phyloP scores from a whole-genome alignment of 108 stramenopile species.

The Cylindrotheca closterium region DNA sequence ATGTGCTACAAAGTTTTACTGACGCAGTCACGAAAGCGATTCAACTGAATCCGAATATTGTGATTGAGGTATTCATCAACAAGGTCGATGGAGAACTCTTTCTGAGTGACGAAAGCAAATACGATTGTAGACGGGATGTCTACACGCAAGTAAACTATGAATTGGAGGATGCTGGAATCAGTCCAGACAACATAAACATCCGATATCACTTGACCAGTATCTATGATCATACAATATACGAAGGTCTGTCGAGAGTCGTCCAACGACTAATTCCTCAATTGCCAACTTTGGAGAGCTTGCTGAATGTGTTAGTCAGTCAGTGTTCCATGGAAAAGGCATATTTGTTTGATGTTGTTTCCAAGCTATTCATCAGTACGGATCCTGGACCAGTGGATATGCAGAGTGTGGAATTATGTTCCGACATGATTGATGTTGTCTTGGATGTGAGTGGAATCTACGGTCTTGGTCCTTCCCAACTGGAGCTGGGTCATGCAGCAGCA shows the following conservation, averaged over 20 bases:
- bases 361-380: conserved; percentile 96
- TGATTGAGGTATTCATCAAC: conserved; percentile 97
- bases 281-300: conserved; percentile 90
- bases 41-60: conserved; percentile 83
- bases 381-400: conserved; percentile 96
- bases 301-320: conserved; percentile 92
- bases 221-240: conserved; percentile 98
- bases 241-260: conserved; percentile 90
- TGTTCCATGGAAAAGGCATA: conserved; percentile 98
- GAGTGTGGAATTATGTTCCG: conserved; percentile 95
- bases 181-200: conserved; percentile 72
- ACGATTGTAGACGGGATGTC: conserved; percentile 93
- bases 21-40: conserved; percentile 87
- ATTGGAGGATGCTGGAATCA: conserved; percentile 78
- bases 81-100: conserved; percentile 99
- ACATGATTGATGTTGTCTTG: conserved; percentile 99
- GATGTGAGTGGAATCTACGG: conserved; percentile 99
- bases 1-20: conserved; percentile 83
- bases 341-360: conserved; percentile 96
- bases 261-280: conserved; percentile 94
- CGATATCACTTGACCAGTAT: conserved; percentile 94
- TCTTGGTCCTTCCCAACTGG: conserved; percentile 42
- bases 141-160: conserved; percentile 88
- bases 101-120: conserved; percentile 95
- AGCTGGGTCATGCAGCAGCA: conserved; percentile 11